Evolutionary conservation across 177 flowering plant genomes (phyloP).

Genomic region (Telopea speciosissima): DNA sequence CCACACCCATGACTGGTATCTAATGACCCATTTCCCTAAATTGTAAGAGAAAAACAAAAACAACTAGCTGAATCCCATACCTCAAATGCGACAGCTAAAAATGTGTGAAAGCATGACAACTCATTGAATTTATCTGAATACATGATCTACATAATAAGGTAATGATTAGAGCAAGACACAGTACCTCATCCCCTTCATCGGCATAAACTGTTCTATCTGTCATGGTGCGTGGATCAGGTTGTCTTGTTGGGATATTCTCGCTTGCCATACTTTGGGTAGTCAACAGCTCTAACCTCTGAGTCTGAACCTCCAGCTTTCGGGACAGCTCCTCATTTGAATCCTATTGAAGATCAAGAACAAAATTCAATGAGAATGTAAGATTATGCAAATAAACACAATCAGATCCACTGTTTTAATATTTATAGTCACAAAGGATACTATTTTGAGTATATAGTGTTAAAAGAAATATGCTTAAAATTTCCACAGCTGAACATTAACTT

Average conservation of each 20-base stretch:
- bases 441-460: too few relatives aligned
- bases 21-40: too few relatives aligned
- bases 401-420: background rate
- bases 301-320: conserved; percentile 76
- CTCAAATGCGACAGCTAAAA: too few relatives aligned
- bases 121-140: background rate
- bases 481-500: too few relatives aligned
- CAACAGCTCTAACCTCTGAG: conserved; percentile 91
- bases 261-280: conserved; percentile 78
- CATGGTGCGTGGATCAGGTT: conserved; percentile 31
- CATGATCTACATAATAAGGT: background rate
- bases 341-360: conserved; percentile 30
- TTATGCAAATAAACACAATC: background rate
- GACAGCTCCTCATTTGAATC: conserved; percentile 84
- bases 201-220: conserved; percentile 47
- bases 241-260: conserved; percentile 34
- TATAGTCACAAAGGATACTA: too few relatives aligned
- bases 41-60: too few relatives aligned
- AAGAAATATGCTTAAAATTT: background rate
- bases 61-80: background rate
- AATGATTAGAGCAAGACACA: background rate
- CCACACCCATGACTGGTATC: too few relatives aligned
- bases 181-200: conserved; percentile 99
- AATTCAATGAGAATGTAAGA: background rate
- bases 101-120: background rate